A percentile compares a stretch with the other conserved stretches of the same genome.
Conservation (phyloP, 1,139 yeast species). For the Suhomyces panamericanus region DNA sequence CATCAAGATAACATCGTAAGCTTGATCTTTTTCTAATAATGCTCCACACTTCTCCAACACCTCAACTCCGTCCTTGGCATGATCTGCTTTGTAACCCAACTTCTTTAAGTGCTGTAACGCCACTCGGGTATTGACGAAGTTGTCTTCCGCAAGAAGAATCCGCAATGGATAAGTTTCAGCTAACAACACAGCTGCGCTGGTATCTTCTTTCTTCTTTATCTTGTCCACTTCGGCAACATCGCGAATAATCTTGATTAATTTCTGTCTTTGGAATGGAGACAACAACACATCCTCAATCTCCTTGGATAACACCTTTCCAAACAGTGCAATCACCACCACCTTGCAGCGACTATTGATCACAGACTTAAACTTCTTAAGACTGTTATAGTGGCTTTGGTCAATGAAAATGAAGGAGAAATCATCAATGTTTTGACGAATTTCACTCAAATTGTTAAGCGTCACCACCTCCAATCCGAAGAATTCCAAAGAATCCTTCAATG, state of each 20-base stretch:
- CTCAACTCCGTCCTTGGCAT: slow-evolving; percentile 57
- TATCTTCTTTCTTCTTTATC: background rate
- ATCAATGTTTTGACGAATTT: slow-evolving; percentile 10
- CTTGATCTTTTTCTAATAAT: slow-evolving; percentile 29
- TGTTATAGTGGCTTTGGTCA: slow-evolving; percentile 20
- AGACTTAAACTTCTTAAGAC: slow-evolving; percentile 13
- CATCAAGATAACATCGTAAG: slow-evolving; percentile 53
- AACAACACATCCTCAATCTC: slow-evolving; percentile 30
- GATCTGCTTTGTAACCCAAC: slow-evolving; percentile 55
- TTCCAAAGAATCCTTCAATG: slow-evolving; percentile 32
- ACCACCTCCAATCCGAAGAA: slow-evolving; percentile 37
- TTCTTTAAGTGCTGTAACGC: slow-evolving; percentile 53
- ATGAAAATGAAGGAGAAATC: slow-evolving; percentile 21
- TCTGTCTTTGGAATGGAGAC: slow-evolving; percentile 35
- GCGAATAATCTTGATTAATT: slow-evolving; percentile 25
- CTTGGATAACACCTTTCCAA: slow-evolving; percentile 31
- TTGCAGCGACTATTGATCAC: slow-evolving; percentile 14
- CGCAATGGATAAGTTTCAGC: slow-evolving; percentile 40
- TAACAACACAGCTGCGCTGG: background rate
- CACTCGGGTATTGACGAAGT: slow-evolving; percentile 50
- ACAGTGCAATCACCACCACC: slow-evolving; percentile 28
- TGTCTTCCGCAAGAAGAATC: slow-evolving; percentile 56
- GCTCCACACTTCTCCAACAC: slow-evolving; percentile 42
- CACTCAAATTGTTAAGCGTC: slow-evolving; percentile 6
- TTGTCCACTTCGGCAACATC: background rate